Evolutionary conservation across 2,329 filamentous ascomycete genomes (phyloP), one percentile per base, ranked within the genome.

Genomic region (Colletotrichum chrysophilum): DNA sequence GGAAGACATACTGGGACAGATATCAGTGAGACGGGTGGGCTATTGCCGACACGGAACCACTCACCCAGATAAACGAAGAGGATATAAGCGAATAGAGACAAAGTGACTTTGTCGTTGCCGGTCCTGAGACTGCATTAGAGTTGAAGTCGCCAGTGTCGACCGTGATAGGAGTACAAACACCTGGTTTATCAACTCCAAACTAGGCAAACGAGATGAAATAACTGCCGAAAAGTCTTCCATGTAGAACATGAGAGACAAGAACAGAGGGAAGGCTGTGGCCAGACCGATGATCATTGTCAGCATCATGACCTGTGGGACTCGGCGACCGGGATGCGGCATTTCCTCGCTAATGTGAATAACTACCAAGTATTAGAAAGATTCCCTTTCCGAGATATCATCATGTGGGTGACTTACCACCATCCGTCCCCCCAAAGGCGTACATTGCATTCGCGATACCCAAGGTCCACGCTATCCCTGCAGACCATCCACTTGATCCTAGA

Each of bases 131-230:
- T n/a, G 38, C 18, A 48, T 21, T n/a, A 48, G 38, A n/a, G 18
- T 48, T 12, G 38, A 48, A n/a, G 81, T 83, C 1, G 79, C 6
- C 38, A 48, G 38, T 48, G 38, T 48, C 16, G 18, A 48, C 9
- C 16, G 38, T 48, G 16, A n/a, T n/a, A 12, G 18, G 38, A 48
- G 38, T 48, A 48, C 18, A 48, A 48, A 48, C 18, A 48, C 18
- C 18, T 48, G 38, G 5, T 48, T 48, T n/a, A 48, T n/a, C 9
- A n/a, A n/a, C 5, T 48, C 38, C 18, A 48, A n/a, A n/a, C 18
- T 48, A 18, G 38, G 18, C 38, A n/a, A 48, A 21, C 38, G 16
- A 83, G 70, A 8, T 82, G 81, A 24, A 83, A 80, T 6, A 78
- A 48, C 69, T n/a, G 18, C 38, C 18, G 38, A 12, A 81, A 77